Percentiles rank a stretch among this genome's conserved stretches.
Conservation (phyloP, 1,139 yeast species). For the Pneumocystis oryctolagi region DNA sequence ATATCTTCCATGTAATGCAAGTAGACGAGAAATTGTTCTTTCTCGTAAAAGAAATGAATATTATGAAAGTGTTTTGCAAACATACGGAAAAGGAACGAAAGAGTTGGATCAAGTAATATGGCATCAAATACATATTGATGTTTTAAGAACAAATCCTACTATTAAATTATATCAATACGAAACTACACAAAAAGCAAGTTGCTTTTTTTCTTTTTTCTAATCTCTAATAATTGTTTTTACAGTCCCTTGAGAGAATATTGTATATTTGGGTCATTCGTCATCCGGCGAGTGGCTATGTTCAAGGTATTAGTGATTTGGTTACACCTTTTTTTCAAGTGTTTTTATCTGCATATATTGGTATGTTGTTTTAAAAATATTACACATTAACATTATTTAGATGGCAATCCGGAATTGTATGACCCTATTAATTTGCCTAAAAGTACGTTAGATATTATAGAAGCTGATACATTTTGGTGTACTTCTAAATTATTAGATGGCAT, state of each 20-base stretch:
- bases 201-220: not conserved
- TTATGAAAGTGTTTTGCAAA: conserved; percentile 41
- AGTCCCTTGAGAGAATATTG: conserved; percentile 55
- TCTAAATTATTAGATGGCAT: conserved; percentile 81
- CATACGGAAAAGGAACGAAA: conserved; percentile 24
- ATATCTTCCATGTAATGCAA: conserved; percentile 71
- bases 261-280: conserved; percentile 95
- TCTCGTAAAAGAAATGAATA: conserved; percentile 78
- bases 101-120: conserved; percentile 59
- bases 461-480: conserved; percentile 94
- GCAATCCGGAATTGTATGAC: conserved; percentile 40
- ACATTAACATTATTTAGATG: conserved; percentile 21
- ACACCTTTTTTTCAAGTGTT: conserved; percentile 92
- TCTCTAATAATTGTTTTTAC: conserved; percentile 15
- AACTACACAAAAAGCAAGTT: conserved; percentile 43
- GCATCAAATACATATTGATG: conserved; percentile 93
- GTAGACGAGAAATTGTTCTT: conserved; percentile 55
- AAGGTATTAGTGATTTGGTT: conserved; percentile 87
- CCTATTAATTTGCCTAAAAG: conserved; percentile 46
- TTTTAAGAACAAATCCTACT: conserved; percentile 85
- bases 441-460: conserved; percentile 53
- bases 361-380: not conserved
- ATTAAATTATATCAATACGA: conserved; percentile 54
- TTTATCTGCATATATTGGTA: conserved; percentile 43
- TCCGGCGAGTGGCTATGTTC: conserved; percentile 98